Evolutionary conservation across 2,329 filamentous ascomycete genomes (phyloP), one percentile per base, ranked within the genome.

Genomic region (Ambrosiella xylebori): DNA sequence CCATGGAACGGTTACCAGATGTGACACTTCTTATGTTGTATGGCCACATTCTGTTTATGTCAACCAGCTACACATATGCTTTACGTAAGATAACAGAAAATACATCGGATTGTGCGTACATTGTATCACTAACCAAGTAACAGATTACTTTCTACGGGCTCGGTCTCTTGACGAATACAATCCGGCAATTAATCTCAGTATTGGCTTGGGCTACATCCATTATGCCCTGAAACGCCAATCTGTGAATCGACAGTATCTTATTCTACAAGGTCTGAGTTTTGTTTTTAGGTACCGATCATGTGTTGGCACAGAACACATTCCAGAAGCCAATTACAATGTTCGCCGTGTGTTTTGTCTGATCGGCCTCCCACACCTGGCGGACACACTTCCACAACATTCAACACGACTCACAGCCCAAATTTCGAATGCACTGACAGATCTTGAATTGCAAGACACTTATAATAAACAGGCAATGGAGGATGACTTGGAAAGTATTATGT

Each of bases 141-240:
- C 57, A 81, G 79, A 86, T 64, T 97, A 95, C 72, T 95, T 95
- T 66, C 81, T 90, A 65, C 80, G 86, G 58, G 86, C 85, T 1
- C 78, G 81, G 58, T 80, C 86, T 1, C 71, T 96, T 1, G 84
- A 89, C 63, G 85, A 86, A 0, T 70, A 77, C 7, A 94, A 95
- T 65, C 78, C 85, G 0, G 81, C 87, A 64, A 79, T 96, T 62
- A 85, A 88, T 62, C 77, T 98, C 9, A 86, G 81, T 64, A 83
- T 96, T 27, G 89, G 84, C 0, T 77, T 93, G 11, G 84, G 84
- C 37, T 97, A 95, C 68, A 79, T 96, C 44, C 88, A 96, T 68
- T 86, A 93, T 67, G 84, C 86, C 0, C 78, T 96, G 65, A 96
- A 97, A 68, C 80, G 91, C 1, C 88, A 95, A 68, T 83, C 85